Evolutionary conservation across 2,329 filamentous ascomycete species (phyloP).

Genomic region (Huntiella moniliformis): DNA sequence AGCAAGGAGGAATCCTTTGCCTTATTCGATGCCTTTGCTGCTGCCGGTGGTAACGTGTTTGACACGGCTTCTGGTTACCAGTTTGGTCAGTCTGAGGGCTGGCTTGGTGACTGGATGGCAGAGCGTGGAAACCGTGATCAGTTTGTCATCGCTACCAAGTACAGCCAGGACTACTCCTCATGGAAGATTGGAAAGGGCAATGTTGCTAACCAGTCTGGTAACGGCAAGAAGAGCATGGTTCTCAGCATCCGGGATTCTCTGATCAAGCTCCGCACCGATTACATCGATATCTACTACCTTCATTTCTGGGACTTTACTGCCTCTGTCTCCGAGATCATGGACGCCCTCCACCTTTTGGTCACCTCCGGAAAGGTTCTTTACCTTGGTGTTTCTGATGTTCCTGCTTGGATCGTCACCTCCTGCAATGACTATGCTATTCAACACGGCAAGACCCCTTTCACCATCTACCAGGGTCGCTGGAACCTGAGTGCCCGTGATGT

Average conservation of each 20-base stretch:
- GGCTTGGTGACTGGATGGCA: conserved; percentile 39
- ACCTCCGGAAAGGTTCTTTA: conserved; percentile 24
- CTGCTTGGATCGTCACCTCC: conserved; percentile 22
- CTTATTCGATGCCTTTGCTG: conserved; percentile 37
- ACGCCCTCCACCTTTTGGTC: conserved; percentile 24
- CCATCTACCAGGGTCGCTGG: conserved; percentile 24
- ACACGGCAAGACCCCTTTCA: conserved; percentile 21
- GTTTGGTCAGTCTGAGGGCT: conserved; percentile 35
- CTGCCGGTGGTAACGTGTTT: conserved; percentile 47
- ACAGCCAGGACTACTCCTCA: conserved; percentile 28
- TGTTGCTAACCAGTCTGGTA: conserved; percentile 25
- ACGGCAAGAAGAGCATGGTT: conserved; percentile 23
- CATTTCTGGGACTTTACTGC: conserved; percentile 28
- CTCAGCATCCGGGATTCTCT: conserved; percentile 25
- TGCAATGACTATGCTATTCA: conserved; percentile 22
- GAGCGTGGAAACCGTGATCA: conserved; percentile 30
- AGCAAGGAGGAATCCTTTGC: conserved; percentile 34
- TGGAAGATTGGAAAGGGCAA: conserved; percentile 21
- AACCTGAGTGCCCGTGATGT: conserved; percentile 19
- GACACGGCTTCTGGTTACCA: conserved; percentile 45
- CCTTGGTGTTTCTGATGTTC: conserved; percentile 22
- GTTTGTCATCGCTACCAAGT: conserved; percentile 38
- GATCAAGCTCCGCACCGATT: conserved; percentile 26
- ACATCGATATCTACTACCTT: conserved; percentile 26
- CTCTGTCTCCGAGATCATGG: conserved; percentile 25